Conservation (phyloP, 305 asterid species). For the Coffea humblotiana region DNA sequence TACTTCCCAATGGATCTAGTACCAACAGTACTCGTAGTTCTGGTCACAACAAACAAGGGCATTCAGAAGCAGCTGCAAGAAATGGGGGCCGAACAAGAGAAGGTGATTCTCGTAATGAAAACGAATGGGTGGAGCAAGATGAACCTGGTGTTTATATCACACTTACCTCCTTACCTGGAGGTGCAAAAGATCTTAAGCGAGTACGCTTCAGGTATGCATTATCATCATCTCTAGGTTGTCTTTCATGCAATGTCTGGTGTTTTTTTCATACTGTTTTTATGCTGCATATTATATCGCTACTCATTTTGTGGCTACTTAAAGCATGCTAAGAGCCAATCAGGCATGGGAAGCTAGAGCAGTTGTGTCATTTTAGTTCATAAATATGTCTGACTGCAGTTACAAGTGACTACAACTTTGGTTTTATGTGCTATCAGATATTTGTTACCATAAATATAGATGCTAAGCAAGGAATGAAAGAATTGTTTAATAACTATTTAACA, state of each 20-base stretch:
- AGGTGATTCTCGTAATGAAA: conserved; percentile 64
- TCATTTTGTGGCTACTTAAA: background rate
- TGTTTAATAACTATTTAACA: background rate
- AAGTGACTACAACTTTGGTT: background rate
- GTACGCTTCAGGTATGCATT: conserved; percentile 94
- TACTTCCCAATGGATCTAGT: conserved; percentile 59
- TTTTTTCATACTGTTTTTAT: background rate
- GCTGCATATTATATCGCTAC: background rate
- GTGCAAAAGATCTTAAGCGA: conserved; percentile 88
- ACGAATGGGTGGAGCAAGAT: conserved; percentile 98
- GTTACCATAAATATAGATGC: background rate
- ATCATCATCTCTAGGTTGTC: conserved; percentile 18
- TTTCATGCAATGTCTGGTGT: background rate
- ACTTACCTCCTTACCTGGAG: conserved; percentile 92
- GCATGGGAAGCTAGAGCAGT: background rate
- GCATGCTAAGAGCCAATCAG: background rate
- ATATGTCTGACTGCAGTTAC: background rate
- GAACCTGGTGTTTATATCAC: conserved; percentile 98
- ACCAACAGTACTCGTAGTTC: conserved; percentile 53
- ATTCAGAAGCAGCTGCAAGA: conserved; percentile 55
- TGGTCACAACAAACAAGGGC: conserved; percentile 55
- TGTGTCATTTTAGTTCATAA: background rate
- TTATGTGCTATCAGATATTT: background rate
- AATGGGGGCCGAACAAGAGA: conserved; percentile 70
- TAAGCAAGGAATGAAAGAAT: background rate